A percentile compares a stretch with the other conserved stretches of the same genome.
Evolutionary conservation across 2,329 filamentous ascomycete genomes (phyloP).

Genomic region (Pseudogymnoascus sp.): DNA sequence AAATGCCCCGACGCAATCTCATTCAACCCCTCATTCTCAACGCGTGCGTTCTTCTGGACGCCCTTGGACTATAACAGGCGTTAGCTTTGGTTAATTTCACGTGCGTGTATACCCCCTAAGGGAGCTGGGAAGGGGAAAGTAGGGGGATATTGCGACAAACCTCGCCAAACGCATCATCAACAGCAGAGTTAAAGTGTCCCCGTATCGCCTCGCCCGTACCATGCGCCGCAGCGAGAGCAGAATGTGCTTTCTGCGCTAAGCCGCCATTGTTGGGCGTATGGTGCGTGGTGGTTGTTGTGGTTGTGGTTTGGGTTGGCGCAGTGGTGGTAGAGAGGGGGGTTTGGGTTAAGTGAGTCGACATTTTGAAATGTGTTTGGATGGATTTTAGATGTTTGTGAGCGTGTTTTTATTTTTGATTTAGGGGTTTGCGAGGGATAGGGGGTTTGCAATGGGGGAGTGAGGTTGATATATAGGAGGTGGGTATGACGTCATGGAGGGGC

Average conservation of each 20-base stretch:
- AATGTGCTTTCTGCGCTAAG: background rate
- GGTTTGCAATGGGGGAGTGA: background rate
- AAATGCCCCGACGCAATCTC: constrained; percentile 18
- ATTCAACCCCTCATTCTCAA: constrained; percentile 15
- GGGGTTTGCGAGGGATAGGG: background rate
- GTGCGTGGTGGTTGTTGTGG: background rate
- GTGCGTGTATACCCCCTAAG: background rate
- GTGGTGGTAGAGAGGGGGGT: background rate
- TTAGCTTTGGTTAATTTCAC: background rate
- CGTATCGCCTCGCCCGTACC: constrained; percentile 17
- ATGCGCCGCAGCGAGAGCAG: constrained; percentile 14
- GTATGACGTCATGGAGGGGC: background rate
- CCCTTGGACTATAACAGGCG: constrained; percentile 11
- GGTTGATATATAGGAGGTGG: background rate
- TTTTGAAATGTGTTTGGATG: background rate
- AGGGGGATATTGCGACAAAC: constrained; percentile 8
- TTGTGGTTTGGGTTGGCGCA: background rate
- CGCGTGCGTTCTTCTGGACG: constrained; percentile 16
- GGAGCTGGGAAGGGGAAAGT: background rate
- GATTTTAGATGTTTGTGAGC: background rate
- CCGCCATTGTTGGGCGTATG: background rate
- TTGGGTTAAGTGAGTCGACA: background rate
- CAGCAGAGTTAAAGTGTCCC: constrained; percentile 15
- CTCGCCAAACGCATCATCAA: constrained; percentile 16
- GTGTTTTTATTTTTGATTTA: background rate